Conservation (phyloP, 257 asterid genomes). For the Gardenia jasminoides region DNA sequence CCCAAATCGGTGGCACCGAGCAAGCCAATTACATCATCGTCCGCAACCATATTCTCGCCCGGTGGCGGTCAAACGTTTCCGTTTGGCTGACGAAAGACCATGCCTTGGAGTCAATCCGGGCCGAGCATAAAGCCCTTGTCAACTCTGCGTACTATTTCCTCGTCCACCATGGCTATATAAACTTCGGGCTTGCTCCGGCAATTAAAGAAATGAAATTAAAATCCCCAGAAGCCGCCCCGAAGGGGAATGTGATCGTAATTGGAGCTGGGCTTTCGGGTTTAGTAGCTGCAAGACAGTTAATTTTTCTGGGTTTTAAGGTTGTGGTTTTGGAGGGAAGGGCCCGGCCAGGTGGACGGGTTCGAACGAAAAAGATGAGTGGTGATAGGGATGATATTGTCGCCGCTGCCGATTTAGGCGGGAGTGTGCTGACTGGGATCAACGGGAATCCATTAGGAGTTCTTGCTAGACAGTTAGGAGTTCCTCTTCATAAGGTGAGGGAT, state of each 20-base stretch:
- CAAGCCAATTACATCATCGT: constrained; percentile 92
- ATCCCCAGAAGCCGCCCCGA: constrained; percentile 37
- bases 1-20: constrained; percentile 74
- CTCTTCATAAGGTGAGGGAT: constrained; percentile 97
- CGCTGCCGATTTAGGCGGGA: constrained; percentile 97
- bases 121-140: constrained; percentile 82
- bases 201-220: constrained; percentile 61
- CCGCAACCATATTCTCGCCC: constrained; percentile 83
- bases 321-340: constrained; percentile 83
- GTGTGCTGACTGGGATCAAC: constrained; percentile 91
- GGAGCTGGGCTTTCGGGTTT: constrained; percentile 93
- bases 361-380: constrained; percentile 75
- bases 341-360: constrained; percentile 88
- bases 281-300: constrained; percentile 87
- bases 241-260: constrained; percentile 65
- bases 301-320: constrained; percentile 80
- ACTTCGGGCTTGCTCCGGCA: constrained; percentile 79
- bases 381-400: constrained; percentile 48
- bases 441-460: constrained; percentile 96
- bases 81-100: constrained; percentile 93
- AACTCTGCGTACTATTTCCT: constrained; percentile 72
- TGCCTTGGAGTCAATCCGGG: constrained; percentile 87
- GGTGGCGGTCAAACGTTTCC: constrained; percentile 83
- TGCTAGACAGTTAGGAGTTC: constrained; percentile 82
- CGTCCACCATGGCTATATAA: constrained; percentile 84